Evolutionary conservation across 2,329 filamentous ascomycete genomes (phyloP).

Genomic region (Pseudophaeomoniella oleicola): DNA sequence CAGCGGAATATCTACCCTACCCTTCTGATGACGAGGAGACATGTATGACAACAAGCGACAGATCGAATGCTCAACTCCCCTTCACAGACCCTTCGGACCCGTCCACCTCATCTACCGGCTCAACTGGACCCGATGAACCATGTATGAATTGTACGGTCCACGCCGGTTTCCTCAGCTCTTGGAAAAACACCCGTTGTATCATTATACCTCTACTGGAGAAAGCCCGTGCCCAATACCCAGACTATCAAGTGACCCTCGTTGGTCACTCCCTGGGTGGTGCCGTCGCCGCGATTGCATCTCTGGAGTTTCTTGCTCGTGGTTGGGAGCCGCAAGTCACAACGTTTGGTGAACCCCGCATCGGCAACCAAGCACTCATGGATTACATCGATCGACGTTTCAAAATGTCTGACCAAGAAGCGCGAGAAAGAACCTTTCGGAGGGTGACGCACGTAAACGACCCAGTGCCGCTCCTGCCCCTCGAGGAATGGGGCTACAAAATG

Average conservation of each 20-base stretch:
- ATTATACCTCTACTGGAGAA: constrained; percentile 54
- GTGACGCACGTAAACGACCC: constrained; percentile 81
- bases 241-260: constrained; percentile 62
- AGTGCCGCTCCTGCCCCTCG: constrained; percentile 70
- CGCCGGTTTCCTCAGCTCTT: constrained; percentile 74
- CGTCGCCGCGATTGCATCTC: constrained; percentile 70
- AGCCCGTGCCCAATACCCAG: constrained; percentile 46
- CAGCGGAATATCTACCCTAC: constrained; percentile 84
- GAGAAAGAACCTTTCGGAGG: constrained; percentile 43
- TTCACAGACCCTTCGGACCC: not conserved
- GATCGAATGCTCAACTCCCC: not conserved
- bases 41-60: not conserved
- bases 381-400: constrained; percentile 41
- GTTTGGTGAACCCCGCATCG: constrained; percentile 69
- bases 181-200: constrained; percentile 56
- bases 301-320: constrained; percentile 66
- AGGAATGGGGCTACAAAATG: constrained; percentile 74
- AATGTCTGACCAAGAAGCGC: constrained; percentile 39
- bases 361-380: constrained; percentile 36
- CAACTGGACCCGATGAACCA: constrained; percentile 1
- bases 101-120: not conserved
- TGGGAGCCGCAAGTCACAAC: constrained; percentile 72
- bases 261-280: constrained; percentile 90
- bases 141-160: constrained; percentile 89
- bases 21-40: constrained; percentile 32